phyloP scores from a whole-genome alignment of 495 filamentous ascomycete species.

The Parachaetomium inaequale region DNA sequence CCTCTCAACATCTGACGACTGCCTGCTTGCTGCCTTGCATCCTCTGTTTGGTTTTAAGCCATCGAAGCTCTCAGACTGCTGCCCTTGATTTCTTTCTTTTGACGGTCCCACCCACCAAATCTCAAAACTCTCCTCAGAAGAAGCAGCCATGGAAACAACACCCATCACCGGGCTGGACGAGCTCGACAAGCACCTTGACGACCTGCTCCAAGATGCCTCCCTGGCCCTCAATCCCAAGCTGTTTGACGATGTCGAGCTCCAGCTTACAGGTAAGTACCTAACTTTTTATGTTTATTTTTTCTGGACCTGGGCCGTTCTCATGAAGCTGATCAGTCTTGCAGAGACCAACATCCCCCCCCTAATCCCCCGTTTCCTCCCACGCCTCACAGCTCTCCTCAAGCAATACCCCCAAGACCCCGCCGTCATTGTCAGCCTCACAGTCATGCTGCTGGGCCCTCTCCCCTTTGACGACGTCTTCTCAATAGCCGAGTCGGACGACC shows the following conservation, averaged over 20 bases:
- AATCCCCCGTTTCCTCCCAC: constrained; percentile 47
- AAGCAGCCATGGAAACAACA: constrained; percentile 27
- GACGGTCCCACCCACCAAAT: not conserved
- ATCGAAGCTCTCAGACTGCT: not conserved
- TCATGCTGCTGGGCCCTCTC: constrained; percentile 52
- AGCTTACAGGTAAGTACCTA: constrained; percentile 44
- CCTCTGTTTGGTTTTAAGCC: not conserved
- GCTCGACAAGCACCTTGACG: constrained; percentile 47
- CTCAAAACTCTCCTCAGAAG: not conserved
- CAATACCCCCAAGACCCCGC: constrained; percentile 50
- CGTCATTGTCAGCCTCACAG: constrained; percentile 46
- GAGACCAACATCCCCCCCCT: constrained; percentile 47
- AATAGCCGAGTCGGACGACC: constrained; percentile 51
- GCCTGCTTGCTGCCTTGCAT: constrained; percentile 2
- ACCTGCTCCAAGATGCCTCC: constrained; percentile 40
- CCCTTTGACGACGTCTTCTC: constrained; percentile 49
- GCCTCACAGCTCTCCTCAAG: constrained; percentile 47
- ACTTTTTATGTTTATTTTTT: not conserved
- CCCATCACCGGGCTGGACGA: constrained; percentile 47
- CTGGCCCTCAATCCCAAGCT: constrained; percentile 42
- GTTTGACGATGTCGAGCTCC: constrained; percentile 53
- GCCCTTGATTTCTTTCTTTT: not conserved
- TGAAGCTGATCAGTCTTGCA: constrained; percentile 8
- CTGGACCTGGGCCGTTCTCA: too few relatives aligned
- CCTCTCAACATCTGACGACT: not conserved